Base-by-base conservation (phyloP, 805 yeast genomes). In the Starmerella stigmatis region DNA sequence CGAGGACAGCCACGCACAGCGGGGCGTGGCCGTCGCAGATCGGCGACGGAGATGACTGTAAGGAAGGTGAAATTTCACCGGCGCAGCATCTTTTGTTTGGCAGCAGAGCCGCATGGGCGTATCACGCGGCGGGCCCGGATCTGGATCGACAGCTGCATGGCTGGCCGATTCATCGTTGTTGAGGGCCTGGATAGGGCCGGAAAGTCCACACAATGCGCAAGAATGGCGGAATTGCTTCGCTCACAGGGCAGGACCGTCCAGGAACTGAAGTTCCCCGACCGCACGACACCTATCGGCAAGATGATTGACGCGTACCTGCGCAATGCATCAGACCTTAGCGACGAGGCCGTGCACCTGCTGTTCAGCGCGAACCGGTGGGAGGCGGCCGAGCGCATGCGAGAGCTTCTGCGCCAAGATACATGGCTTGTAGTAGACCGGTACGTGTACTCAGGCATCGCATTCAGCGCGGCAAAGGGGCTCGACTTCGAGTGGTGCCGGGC, bases 321-420 rank as follows among this genome's bases (percentile, higher is more conserved):
- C 0, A 32, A 51, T 13, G 44, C 51, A 2, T 71, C 77, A 51
- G 64, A 66, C 19, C 60, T 86, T 16, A 73, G 78, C 15, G 95
- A 88, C 57, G 79, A 86, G 60, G 70, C 94, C 0, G 80, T 86
- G 5, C 99, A 92, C 63, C 67, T 92, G 20, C 65, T 92, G 27
- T 92, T 92, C 61, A 77, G 86, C 53, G 96, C 97, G 1, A 92
- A 92, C 57, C 67, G 99, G 51, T 92, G 99, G 99, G 99, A 92
- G 60, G 56, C 76, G 19, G 72, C 70, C 1, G 62, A 66, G 1
- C 60, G 62, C 4, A 76, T 92, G 5, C 58, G 64, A 10, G 45
- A 58, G 1, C 58, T 66, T 11, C 61, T 86, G 16, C 54, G 62
- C 1, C 51, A 60, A 0, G 96, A 95, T 1, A 59, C 58, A 11